Evolutionary conservation across 495 filamentous ascomycete species (phyloP).

Genomic region (Rusavskia elegans): DNA sequence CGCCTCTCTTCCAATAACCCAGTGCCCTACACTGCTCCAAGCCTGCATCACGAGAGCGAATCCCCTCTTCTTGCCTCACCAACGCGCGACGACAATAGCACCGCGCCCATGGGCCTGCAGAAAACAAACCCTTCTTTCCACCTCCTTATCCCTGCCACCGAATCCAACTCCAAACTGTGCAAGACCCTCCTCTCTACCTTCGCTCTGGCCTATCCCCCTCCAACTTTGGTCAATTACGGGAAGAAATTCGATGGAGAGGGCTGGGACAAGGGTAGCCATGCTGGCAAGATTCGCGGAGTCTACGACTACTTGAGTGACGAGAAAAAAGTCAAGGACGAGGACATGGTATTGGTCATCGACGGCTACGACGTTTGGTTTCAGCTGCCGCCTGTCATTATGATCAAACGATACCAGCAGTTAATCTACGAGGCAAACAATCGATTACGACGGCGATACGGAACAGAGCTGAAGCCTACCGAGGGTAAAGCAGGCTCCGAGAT

Average conservation of each 20-base stretch:
- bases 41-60: conserved; percentile 1
- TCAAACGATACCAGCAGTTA: conserved; percentile 37
- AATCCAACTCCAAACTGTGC: conserved; percentile 36
- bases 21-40: conserved; percentile 1
- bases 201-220: conserved; percentile 44
- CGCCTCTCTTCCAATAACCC: background rate
- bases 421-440: conserved; percentile 31
- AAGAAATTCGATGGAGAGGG: conserved; percentile 16
- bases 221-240: conserved; percentile 36
- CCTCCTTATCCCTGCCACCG: conserved; percentile 37
- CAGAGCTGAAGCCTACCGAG: conserved; percentile 17
- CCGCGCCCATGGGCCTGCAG: conserved; percentile 19
- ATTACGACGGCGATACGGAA: conserved; percentile 31
- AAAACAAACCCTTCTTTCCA: conserved; percentile 43
- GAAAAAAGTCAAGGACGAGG: conserved; percentile 34
- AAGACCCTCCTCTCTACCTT: conserved; percentile 43
- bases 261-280: conserved; percentile 14
- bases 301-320: conserved; percentile 35
- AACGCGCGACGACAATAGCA: conserved; percentile 1
- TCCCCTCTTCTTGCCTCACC: conserved; percentile 1
- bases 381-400: conserved; percentile 39
- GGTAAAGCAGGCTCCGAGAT: conserved; percentile 17
- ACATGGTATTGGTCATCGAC: conserved; percentile 45
- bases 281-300: conserved; percentile 30
- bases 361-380: conserved; percentile 45